Conservation (phyloP, 2,329 filamentous ascomycete genomes). For the Grosmannia huntii region DNA sequence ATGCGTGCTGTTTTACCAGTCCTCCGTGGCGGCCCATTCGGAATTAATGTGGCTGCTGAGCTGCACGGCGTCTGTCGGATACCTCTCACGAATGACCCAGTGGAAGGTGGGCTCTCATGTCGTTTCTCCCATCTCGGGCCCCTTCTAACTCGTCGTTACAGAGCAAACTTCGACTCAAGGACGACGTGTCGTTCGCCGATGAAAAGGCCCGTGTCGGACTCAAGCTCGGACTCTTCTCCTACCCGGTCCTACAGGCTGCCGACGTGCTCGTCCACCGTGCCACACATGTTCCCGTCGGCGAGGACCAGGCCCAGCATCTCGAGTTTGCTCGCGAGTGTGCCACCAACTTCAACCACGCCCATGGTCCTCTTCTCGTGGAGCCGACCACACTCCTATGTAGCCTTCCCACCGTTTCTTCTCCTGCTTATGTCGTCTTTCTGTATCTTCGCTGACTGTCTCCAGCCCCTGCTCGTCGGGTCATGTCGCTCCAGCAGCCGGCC, state of each 20-base stretch:
- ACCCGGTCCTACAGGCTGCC: conserved; percentile 89
- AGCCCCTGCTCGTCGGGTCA: conserved; percentile 75
- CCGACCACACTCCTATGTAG: conserved; percentile 56
- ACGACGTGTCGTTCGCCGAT: conserved; percentile 45
- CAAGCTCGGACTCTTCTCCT: conserved; percentile 86
- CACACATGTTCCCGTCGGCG: conserved; percentile 92
- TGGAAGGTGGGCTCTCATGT: conserved; percentile 58
- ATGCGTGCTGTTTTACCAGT: conserved; percentile 53
- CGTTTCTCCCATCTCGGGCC: not conserved
- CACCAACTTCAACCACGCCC: conserved; percentile 71
- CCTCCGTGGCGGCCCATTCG: conserved; percentile 60
- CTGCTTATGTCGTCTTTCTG: not conserved
- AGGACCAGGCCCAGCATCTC: conserved; percentile 87
- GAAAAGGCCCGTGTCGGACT: conserved; percentile 45
- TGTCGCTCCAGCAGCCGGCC: conserved; percentile 69
- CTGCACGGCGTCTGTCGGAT: conserved; percentile 82
- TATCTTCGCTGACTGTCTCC: not conserved
- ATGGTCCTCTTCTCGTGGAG: conserved; percentile 49
- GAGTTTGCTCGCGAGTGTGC: conserved; percentile 84
- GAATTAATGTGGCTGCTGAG: conserved; percentile 97
- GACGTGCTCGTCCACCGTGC: conserved; percentile 83
- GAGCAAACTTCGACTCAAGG: conserved; percentile 59
- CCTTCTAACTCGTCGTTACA: conserved; percentile 18
- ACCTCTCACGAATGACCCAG: conserved; percentile 96
- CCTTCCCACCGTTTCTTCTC: conserved; percentile 6